Base-by-base conservation (phyloP, 495 filamentous ascomycete species). In the Penicillium angulare region DNA sequence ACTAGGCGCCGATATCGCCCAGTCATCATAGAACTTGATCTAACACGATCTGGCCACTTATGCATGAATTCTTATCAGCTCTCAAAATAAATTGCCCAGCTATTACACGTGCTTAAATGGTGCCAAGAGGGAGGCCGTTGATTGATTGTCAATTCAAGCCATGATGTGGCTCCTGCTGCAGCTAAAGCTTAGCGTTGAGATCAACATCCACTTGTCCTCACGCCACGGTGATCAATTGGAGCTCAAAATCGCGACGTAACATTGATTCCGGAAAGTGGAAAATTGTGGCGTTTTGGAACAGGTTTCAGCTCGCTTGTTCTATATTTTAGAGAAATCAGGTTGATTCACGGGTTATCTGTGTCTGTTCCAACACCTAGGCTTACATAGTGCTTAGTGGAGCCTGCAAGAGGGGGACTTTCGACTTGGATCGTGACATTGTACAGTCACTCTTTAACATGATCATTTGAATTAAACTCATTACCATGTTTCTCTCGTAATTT, bases 121-220 rank as follows among this genome's bases (percentile, higher is more conserved):
- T 31, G 24, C 10, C 32, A 29, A 43, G 16, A 8, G 2, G 17
- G 32, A 40, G 16, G 7, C 38, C 24, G 33, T 27, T 42, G 40
- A 27, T 32, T 26, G 32, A 46, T 21, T n/a, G n/a, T n/a, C n/a
- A n/a, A n/a, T n/a, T n/a, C n/a, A n/a, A n/a, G n/a, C 23, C 15
- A 43, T 50, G 53, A 41, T 47, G 47, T 50, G 50, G 53, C 47
- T 50, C 40, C 18, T 51, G 17, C 35, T 56, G 53, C 53, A 50
- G 53, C 53, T 50, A 55, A 35, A 26, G 34, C 40, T 55, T 55
- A 55, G 44, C 44, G 44, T 49, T 12, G 26, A 36, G 41, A 45
- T 23, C 40, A 24, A 27, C 49, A 29, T 10, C 49, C 34, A 23
- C 18, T 43, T 5, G 20, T 44, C 17, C 10, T 27, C 36, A 15